Evolutionary conservation across 1,139 yeast genomes (phyloP).

Genomic region (Ogataea hybrid): DNA sequence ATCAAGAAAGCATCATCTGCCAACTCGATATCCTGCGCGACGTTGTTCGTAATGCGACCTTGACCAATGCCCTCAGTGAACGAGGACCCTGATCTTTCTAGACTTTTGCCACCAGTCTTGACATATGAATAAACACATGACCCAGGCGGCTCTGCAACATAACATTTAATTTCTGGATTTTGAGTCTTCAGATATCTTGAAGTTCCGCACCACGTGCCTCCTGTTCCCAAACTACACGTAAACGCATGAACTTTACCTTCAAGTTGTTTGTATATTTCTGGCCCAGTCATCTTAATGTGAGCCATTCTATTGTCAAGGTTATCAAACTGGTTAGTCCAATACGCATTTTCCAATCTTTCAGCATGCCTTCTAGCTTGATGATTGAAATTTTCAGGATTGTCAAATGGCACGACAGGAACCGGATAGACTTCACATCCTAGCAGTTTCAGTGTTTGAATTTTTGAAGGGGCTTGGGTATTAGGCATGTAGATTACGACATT

Average conservation of each 20-base stretch:
- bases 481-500: constrained; percentile 87
- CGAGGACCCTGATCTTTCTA: constrained; percentile 68
- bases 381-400: constrained; percentile 78
- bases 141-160: constrained; percentile 93
- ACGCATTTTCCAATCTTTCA: constrained; percentile 68
- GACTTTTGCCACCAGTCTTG: constrained; percentile 39
- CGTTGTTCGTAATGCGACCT: constrained; percentile 84
- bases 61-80: constrained; percentile 97
- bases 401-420: constrained; percentile 84
- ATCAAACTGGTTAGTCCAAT: constrained; percentile 93
- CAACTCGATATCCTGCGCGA: constrained; percentile 64
- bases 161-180: constrained; percentile 40
- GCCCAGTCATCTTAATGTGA: constrained; percentile 87
- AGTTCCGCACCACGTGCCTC: constrained; percentile 70
- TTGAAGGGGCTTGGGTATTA: constrained; percentile 76
- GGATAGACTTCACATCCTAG: constrained; percentile 85
- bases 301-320: constrained; percentile 84
- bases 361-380: constrained; percentile 86
- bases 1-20: constrained; percentile 75
- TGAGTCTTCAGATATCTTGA: constrained; percentile 68
- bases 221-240: constrained; percentile 49
- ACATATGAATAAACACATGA: constrained; percentile 79
- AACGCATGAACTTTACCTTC: constrained; percentile 76
- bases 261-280: constrained; percentile 84
- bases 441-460: constrained; percentile 66